Evolutionary conservation across 2,329 filamentous ascomycete species (phyloP), one percentile per base, ranked within the genome.

Genomic region (Claviceps spartinae): DNA sequence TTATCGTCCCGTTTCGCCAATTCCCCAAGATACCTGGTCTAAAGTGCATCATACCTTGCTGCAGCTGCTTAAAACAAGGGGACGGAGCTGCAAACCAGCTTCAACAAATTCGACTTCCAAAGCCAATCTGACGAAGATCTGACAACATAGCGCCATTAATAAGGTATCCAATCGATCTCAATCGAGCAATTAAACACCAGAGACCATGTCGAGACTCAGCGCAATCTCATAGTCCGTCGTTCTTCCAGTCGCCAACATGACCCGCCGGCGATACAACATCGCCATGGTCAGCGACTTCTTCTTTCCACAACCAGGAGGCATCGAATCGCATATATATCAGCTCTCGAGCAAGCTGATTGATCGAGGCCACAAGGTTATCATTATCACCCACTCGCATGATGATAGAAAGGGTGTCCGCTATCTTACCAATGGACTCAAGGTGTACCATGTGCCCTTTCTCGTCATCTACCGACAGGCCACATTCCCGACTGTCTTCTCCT

Each of bases 261-360:
- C 73, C 60, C 76, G 72, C 60, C 73, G 73, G 57, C 79, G 76
- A 36, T 84, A 83, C 68, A 83, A 81, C 63, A 84, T 84, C 70
- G 81, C 81, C 56, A 98, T 98, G 93, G 87, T 96, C 67, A 90
- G 91, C 78, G 93, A 98, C 75, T 96, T 95, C 78, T 98, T 98
- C 82, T 98, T 94, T 66, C 93, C 93, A 14, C 91, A 97, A 64
- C 91, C 93, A 50, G 90, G 93, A 64, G 93, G 93, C 61, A 82
- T 98, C 58, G 93, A 98, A 72, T 95, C 88, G 68, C 93, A 98
- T 70, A 97, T 98, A 61, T 98, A 98, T 72, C 93, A 98, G 69
- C 76, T 98, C 42, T 93, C 91, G 36, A 88, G 86, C 53, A 98
- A 97, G 77, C 81, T 98, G 59, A 89, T 97, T 59, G 91, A 98